phyloP scores from a whole-genome alignment of 2,329 filamentous ascomycete genomes.

The Xylariaceae sp. region DNA sequence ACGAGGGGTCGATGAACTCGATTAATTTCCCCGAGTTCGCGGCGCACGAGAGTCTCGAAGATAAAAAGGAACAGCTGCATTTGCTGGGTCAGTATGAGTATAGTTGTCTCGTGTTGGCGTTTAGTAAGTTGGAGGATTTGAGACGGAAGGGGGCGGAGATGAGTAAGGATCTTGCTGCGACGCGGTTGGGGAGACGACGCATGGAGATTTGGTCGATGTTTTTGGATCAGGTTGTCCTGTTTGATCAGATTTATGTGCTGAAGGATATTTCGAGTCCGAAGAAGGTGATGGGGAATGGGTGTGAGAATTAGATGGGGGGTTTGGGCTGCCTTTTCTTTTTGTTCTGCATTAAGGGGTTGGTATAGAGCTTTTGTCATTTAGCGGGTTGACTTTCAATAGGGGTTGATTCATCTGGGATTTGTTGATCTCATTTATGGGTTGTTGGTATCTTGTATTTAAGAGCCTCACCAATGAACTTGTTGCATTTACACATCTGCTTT shows the following conservation, averaged over 20 bases:
- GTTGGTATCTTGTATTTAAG: no score
- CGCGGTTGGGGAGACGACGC: constrained; percentile 13
- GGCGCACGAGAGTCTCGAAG: constrained; percentile 3
- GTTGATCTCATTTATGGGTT: no score
- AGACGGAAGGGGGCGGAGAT: constrained; percentile 2
- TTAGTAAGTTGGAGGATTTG: constrained; percentile 14
- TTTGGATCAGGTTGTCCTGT: constrained; percentile 33
- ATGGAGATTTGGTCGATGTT: constrained; percentile 25
- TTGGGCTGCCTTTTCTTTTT: no score
- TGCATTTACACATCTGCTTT: no score
- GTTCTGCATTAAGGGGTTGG: no score
- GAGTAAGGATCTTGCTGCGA: constrained; percentile 10
- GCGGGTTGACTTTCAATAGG: no score
- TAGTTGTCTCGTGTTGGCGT: constrained; percentile 17
- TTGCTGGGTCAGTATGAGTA: constrained; percentile 31
- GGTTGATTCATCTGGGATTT: no score
- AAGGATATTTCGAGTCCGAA: constrained; percentile 26
- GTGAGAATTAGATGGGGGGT: not conserved
- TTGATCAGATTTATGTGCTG: constrained; percentile 35
- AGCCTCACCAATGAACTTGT: no score
- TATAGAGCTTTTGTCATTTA: no score
- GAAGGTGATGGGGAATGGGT: constrained; percentile 13
- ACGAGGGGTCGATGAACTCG: constrained; percentile 33
- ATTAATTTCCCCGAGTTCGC: constrained; percentile 32
- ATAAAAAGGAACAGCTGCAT: constrained; percentile 12